Base-by-base conservation (phyloP, 1,284 basidiomycete genomes). In the Apiotrichum domesticum region DNA sequence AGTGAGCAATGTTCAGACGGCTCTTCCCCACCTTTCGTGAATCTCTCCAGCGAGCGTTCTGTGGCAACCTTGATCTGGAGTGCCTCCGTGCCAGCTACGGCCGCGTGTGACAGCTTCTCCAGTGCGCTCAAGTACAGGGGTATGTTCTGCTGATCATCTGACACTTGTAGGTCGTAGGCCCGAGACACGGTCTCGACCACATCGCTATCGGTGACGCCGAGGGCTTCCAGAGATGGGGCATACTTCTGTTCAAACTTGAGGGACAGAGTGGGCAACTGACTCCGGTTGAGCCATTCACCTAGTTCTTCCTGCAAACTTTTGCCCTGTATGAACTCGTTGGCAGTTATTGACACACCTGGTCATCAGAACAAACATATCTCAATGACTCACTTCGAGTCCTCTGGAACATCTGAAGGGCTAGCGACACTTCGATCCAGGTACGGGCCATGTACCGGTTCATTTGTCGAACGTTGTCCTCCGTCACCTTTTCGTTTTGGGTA, bases 381-480 rank as follows among this genome's bases (percentile, higher is more conserved):
- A 4, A 4, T 2, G 1, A 63, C 67, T 51, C 45, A 69, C 70
- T 51, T 29, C 65, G 57, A 3, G 54, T 49, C 4, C 47, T 43
- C 42, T 63, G 59, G 43, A 57, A 70, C 1, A 52, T 52, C 10
- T 56, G 43, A 1, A 73, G 52, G 39, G 58, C 65, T 1, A 72
- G 55, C 0, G 54, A 55, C 8, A 72, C 60, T 60, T 75, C 73
- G 6, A 75, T 63, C 73, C 73, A 75, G 1, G 64, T 53, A 35
- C 73, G 55, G 14, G 70, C 46, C 68, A 75, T 70, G 55, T 75
- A 75, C 44, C 48, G 55, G 51, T 71, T 66, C 69, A 73, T 71
- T 55, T 67, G 65, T 15, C 46, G 48, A 6, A 66, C 59, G 44
- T 66, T 61, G 11, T 60, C 64, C 5, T 63, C 58, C 1, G 54